Evolutionary conservation across 371 early-diverging fungal genomes (phyloP), one percentile per base, ranked within the genome.

Genomic region (Mortierella sp.): DNA sequence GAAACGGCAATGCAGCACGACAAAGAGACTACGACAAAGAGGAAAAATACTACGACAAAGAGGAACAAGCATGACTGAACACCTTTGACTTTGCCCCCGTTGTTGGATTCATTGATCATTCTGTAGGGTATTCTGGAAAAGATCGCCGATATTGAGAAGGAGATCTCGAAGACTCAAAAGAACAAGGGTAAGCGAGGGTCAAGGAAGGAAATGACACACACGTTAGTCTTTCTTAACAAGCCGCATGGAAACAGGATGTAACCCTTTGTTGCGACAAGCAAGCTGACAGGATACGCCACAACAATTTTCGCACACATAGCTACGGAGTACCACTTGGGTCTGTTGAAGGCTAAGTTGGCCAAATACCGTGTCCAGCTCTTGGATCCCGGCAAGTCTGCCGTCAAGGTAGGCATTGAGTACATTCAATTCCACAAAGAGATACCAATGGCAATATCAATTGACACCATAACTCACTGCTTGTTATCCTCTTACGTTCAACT

Each of bases 341-440:
- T 98, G 74, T 92, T 99, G 80, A 99, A 99, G 89, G 98, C 99
- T 79, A 99, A 99, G 90, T 92, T 99, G 76, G 99, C 99, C 76
- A 99, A 99, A 90, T 89, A 96, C 72, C 93, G 91, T 71, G 94
- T 96, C 35, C 98, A 99, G 91, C 92, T 99, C 29, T 90, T 99
- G 72, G 98, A 98, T 77, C 94, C 98, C 3, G 92, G 94, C 72
- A 94, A 95, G 79, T 75, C 88, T 27, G 97, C 96, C 32, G 95
- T 95, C 77, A 98, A 99, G 94, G 93, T 94, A 89, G n/a, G 75
- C 74, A 71, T 81, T 81, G 32, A 35, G 35, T 7, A 46, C 12
- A 12, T 14, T 46, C 48, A 14, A 11, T 38, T 35, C 24, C 24
- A 1, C 18, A 8, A 8, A 11, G 7, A 10, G 24, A 68, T 21